Evolutionary conservation across 2,329 filamentous ascomycete genomes (phyloP), one percentile per base, ranked within the genome.

Genomic region (Exophiala xenobiotica): DNA sequence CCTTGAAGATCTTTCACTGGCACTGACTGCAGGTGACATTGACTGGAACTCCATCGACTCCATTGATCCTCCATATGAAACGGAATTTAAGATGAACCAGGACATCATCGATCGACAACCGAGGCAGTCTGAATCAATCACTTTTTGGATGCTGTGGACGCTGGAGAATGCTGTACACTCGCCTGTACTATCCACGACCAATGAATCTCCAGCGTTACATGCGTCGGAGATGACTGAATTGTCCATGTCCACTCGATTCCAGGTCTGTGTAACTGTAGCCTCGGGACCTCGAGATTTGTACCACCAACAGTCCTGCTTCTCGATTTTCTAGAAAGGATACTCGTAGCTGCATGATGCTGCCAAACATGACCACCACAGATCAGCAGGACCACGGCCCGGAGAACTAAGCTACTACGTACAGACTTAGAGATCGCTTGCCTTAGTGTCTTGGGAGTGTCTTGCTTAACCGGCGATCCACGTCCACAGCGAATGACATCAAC

Each of bases 121-220:
- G 31, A 35, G 18, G n/a, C 31, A 35, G 31, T 35, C 31, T 35
- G 31, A 35, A 35, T 35, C 27, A 31, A 31, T 31, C 27, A 31
- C 27, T 11, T n/a, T n/a, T n/a, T n/a, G n/a, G n/a, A n/a, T 31
- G 8, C 8, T 31, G 4, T n/a, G 4, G 11, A 9, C 3, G 31
- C 6, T 35, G 8, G n/a, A 35, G 11, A 12, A 27, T 27, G 31
- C n/a, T 35, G 12, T 35, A 35, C 31, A 35, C 31, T 35, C 9
- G n/a, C n/a, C n/a, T 4, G 8, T 31, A n/a, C 4, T 31, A 31
- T 31, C 14, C 4, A 31, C 11, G 27, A n/a, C 31, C 31, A 14
- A 35, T 35, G 31, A 35, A 12, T 14, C 12, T 16, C 9, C n/a
- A 35, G 9, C 18, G 31, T 35, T 35, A 35, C 31, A 14, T 35